Evolutionary conservation across 805 yeast species (phyloP), one percentile per base, ranked within the genome.

Genomic region (Candida sonorensis): DNA sequence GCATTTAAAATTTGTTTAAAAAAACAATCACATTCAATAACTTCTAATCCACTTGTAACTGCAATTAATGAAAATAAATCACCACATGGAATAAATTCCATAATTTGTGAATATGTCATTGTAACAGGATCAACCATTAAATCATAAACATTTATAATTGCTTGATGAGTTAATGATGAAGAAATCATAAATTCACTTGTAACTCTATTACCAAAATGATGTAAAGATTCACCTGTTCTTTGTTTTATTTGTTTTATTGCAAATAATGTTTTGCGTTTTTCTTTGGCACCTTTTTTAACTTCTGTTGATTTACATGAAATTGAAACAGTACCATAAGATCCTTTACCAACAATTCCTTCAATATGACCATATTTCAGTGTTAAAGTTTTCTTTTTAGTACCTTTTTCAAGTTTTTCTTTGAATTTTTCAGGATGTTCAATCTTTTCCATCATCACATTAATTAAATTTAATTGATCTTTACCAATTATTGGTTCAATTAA

Each of bases 71-170:
- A 62, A 51, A 77, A 81, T 18, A 82, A 60, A 53, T 82, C 94
- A 36, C 94, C 94, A 40, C 87, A 87, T 7, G 94, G 85, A 47
- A 95, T 84, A 55, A 79, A 90, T 60, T 92, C 98, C 97, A 92
- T 87, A 33, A 92, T 86, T 57, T 90, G 95, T 33, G 82, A 75
- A 62, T 79, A 79, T 42, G 81, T 69, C 55, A 86, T 73, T 49
- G 78, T 52, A 50, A 75, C 59, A 43, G 80, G 62, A 61, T 84
- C 80, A 43, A 76, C 74, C 84, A 88, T 74, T 31, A 88, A 67
- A 57, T 83, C 96, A 45, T 75, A 74, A 7, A 83, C 84, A 54
- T 77, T 79, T 46, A 72, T 85, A 42, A 84, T 76, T 57, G 85
- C 86, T 51, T 70, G 75, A 63, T 69, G 92, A 42, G 76, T 81